Evolutionary conservation across 2,329 filamentous ascomycete species (phyloP).

Genomic region (Aspergillus eucalypticola): DNA sequence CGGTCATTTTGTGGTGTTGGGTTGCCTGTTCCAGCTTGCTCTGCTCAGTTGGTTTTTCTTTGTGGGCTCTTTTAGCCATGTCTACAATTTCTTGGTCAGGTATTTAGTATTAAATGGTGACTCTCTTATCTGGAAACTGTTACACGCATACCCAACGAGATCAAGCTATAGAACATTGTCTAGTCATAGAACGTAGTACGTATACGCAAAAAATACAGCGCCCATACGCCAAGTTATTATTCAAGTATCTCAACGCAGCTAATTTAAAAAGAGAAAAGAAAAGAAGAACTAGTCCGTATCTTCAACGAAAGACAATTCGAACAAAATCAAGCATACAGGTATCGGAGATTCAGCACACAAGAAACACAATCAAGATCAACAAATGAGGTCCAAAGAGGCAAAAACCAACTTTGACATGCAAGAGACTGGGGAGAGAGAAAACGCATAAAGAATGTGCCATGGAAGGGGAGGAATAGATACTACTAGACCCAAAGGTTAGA

Average conservation of each 20-base stretch:
- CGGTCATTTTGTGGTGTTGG: too few species aligned
- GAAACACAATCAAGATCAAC: not conserved
- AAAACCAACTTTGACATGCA: not conserved
- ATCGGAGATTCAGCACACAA: not conserved
- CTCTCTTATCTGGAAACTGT: too few species aligned
- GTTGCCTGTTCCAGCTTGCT: too few species aligned
- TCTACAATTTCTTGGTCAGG: too few species aligned
- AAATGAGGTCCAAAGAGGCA: not conserved
- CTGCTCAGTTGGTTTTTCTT: too few species aligned
- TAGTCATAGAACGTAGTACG: not conserved
- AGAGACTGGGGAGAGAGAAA: not conserved
- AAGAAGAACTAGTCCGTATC: not conserved
- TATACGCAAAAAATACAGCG: not conserved
- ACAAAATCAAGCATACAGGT: not conserved
- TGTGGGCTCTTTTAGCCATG: too few species aligned
- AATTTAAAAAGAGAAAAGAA: not conserved
- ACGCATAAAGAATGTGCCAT: not conserved
- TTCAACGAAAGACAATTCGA: not conserved
- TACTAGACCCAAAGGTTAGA: too few species aligned
- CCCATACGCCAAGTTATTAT: conserved; percentile 8
- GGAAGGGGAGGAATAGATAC: not conserved
- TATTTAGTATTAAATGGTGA: too few species aligned
- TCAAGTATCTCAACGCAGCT: not conserved
- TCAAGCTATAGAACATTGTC: too few species aligned
- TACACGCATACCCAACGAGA: too few species aligned